Evolutionary conservation across 805 yeast genomes (phyloP), one percentile per base, ranked within the genome.

Genomic region (Ogataea ganodermae): DNA sequence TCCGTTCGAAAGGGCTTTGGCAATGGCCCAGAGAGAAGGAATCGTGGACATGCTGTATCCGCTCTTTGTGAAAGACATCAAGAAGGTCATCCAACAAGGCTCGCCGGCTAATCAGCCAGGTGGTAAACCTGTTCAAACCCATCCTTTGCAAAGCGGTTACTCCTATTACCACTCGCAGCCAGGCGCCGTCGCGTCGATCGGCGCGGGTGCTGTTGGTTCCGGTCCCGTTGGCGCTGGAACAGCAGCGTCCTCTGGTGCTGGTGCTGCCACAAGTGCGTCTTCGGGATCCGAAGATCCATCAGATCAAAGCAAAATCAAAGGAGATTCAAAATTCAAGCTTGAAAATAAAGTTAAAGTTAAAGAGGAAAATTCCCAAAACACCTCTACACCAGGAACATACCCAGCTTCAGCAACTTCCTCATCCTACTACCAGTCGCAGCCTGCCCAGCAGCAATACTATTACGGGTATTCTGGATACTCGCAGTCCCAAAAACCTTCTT

Each of bases 1-100:
- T 44, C 89, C 89, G 5, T 83, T 83, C 62, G 88, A 83, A 59
- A 69, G 88, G 46, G 89, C 88, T 2, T 65, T 83, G 30, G 80
- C 83, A 31, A 75, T 83, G 77, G 87, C 87, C 12, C 84, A 82
- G 64, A 70, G 84, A 45, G 88, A 83, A 62, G 81, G 81, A 30
- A 82, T 80, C 42, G 81, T 79, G 18, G 84, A 80, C 55, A 62
- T 75, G 33, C 62, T 80, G 41, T 80, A 80, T 56, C 84, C 84
- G 2, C 65, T 80, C 41, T 80, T 80, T 61, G 87, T 82, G 38
- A 78, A 85, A 59, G 87, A 83, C 62, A 83, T 83, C 56, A 82
- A 83, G 63, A 59, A 62, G 41, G 69, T 67, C 31, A 68, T 68
- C 39, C 71, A 67, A 49, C 72, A 68, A 49, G 71, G 71, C 7